These are phyloP conservation scores for Sisymbrium irio DNA, from an alignment of 345 rosid genomes.

Conservation along the genomic window DNA sequence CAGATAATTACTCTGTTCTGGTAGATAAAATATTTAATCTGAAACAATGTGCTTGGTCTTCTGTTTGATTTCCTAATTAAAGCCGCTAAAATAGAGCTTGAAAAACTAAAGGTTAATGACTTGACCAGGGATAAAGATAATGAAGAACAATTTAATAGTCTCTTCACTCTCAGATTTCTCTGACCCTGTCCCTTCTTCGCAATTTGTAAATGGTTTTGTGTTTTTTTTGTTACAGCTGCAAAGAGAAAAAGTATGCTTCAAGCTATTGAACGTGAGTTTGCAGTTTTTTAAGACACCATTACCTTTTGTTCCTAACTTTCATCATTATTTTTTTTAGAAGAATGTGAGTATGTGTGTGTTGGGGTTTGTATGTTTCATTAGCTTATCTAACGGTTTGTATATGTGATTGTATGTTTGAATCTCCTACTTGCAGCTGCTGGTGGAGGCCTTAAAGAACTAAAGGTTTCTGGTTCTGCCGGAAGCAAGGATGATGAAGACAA, in stretches of 20 bases:
- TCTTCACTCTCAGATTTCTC: background rate
- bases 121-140: conserved; percentile 1
- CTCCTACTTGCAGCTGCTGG: no score
- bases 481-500: conserved; percentile 18
- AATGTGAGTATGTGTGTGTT: background rate
- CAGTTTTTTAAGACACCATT: background rate
- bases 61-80: background rate
- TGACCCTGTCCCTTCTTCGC: background rate
- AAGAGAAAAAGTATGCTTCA: conserved; percentile 28
- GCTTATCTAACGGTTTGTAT: background rate
- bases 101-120: conserved; percentile 23
- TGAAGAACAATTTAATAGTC: conserved; percentile 13
- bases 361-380: no score
- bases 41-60: background rate
- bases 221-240: conserved; percentile 24
- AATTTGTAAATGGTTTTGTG: background rate
- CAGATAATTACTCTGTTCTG: background rate
- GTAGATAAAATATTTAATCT: background rate
- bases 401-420: background rate
- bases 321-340: background rate
- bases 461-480: no score
- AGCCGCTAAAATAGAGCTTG: conserved; percentile 28
- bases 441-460: no score
- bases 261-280: conserved; percentile 33
- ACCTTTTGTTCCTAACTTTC: background rate